Evolutionary conservation across 345 rosid genomes (phyloP), one percentile per base, ranked within the genome.

Genomic region (Eucalyptus tenuipes): DNA sequence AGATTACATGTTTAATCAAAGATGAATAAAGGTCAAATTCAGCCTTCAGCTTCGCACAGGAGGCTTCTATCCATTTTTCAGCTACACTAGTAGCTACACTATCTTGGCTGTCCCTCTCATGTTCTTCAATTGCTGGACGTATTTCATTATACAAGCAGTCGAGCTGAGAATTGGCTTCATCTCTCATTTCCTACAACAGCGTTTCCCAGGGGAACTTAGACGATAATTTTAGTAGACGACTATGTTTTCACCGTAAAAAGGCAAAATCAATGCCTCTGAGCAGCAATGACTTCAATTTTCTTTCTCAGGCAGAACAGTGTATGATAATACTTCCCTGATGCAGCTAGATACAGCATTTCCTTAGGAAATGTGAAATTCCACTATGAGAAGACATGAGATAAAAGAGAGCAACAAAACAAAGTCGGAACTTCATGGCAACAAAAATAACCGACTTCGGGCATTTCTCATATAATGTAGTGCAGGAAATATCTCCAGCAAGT

Each of bases 101-200:
- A 88, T 97, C 99, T 91, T 98, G 99, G 93, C 90, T 98, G 89
- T 98, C 99, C 93, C 98, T 95, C 89, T 96, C 99, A 57, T 97
- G 97, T 91, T 98, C 98, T 91, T 98, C 99, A 55, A 98, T 96
- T 16, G 97, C 97, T 4, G 99, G 99, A 20, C 99, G 91, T 86
- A 98, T 98, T 90, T 97, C 98, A 89, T 94, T 90, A 55, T 95
- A 97, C 89, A 98, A 89, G 55, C 92, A 90, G 37, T 95, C 90
- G 15, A 97, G 98, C 87, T 93, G 90, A 52, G 90, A 85, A 57
- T 92, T 75, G 49, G 99, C 99, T 59, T 93, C 97, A 8, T 95
- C 96, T 93, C 93, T 97, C 91, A 91, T 88, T 80, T 94, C 97
- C 99, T 98, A 93, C 92, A 91, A 20, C 7, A 37, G 82, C 20